Evolutionary conservation across 805 yeast species (phyloP).

Genomic region (Cyberlindnera maritima): DNA sequence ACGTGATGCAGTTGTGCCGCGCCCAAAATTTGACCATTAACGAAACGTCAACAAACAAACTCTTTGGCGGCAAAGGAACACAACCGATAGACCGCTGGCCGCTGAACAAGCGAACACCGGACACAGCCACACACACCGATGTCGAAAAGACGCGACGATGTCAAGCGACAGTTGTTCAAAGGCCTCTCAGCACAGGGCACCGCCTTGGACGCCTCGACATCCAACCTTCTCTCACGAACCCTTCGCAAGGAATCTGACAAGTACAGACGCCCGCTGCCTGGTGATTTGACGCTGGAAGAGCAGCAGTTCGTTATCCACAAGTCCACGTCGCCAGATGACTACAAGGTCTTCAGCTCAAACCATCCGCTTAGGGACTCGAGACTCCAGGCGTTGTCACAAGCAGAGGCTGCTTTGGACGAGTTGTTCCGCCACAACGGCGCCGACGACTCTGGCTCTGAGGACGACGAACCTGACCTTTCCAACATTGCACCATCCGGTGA

Average conservation of each 20-base stretch:
- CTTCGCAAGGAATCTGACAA: slow-evolving; percentile 28
- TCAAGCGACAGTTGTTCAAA: slow-evolving; percentile 26
- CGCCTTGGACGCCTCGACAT: slow-evolving; percentile 17
- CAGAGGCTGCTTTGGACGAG: slow-evolving; percentile 26
- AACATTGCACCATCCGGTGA: slow-evolving; percentile 19
- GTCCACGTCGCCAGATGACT: slow-evolving; percentile 27
- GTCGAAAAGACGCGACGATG: slow-evolving; percentile 20
- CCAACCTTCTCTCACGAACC: slow-evolving; percentile 26
- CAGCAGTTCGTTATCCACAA: slow-evolving; percentile 28
- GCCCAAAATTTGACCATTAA: no score
- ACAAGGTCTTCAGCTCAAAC: slow-evolving; percentile 19
- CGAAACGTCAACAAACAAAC: no score
- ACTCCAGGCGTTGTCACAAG: slow-evolving; percentile 23
- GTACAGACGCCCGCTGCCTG: slow-evolving; percentile 12
- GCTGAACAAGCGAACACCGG: background rate
- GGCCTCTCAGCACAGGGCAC: slow-evolving; percentile 15
- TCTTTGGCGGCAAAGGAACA: background rate
- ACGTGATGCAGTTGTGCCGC: no score
- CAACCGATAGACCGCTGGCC: no score
- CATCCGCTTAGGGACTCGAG: slow-evolving; percentile 27
- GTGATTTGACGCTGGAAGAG: slow-evolving; percentile 8
- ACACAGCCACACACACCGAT: slow-evolving; percentile 1
- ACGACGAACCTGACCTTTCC: slow-evolving; percentile 27
- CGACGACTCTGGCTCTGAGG: slow-evolving; percentile 29
- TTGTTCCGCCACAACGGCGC: slow-evolving; percentile 20